Base-by-base conservation (phyloP, 1,284 basidiomycete genomes). In the Boletus hoseneyae region DNA sequence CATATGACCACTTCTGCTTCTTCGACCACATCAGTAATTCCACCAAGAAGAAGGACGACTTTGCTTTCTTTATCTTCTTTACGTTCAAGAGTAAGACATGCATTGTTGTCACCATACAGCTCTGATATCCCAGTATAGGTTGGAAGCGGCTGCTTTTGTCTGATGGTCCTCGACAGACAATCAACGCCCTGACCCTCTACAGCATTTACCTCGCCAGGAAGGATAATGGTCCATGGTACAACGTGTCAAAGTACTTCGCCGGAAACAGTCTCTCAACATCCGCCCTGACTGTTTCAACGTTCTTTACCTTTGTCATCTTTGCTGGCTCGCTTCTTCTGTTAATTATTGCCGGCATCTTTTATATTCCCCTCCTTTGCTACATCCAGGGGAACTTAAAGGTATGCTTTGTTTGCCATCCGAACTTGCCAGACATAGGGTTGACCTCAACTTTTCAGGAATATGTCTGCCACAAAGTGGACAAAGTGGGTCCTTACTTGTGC, bases 51-150 rank as follows among this genome's bases (percentile, higher is more conserved):
- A 94, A 89, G 69, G 96, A 99, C 69, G 93, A 97, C 64, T 93
- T 98, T 70, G 93, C 95, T 42, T 98, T 99, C 79, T 99, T 97
- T 71, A 84, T 98, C 68, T 99, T 98, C 82, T 99, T 99, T 74
- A 90, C 90, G 1, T 99, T 99, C 82, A 99, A 99, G 76, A 93
- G 93, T 90, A 51, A 45, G 83, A 74, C 7, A 8, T 8, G 19
- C 16, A 23, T 52, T 50, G 47, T 27, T 46, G 38, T 45, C 21
- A 43, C 30, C 29, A 40, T 34, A 55, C 48, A 57, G 36, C 27
- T 40, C 50, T 60, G 34, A 50, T 51, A 12, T 39, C 29, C 27
- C 34, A 58, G 4, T 18, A 33, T 40, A 95, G 93, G 88, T 68
- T 99, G 96, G 96, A 99, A 98, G 72, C 87, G 93, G 16, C 71